Evolutionary conservation across 768 basidiomycete genomes (phyloP).

Genomic region (Lactarius deliciosus): DNA sequence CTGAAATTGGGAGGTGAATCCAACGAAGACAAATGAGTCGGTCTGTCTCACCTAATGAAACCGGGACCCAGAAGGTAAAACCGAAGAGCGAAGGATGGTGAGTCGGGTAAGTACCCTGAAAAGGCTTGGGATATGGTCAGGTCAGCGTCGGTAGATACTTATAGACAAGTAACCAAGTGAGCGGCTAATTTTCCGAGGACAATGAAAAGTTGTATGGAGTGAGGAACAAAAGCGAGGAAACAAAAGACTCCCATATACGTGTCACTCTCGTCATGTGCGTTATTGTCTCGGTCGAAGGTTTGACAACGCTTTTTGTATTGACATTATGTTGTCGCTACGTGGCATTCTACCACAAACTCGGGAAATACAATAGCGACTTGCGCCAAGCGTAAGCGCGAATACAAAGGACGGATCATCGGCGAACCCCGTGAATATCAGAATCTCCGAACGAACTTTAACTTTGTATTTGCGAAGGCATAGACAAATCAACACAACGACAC

Average conservation of each 20-base stretch:
- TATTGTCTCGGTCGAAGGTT: slow-evolving; percentile 23
- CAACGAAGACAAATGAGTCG: not conserved
- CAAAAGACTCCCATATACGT: slow-evolving; percentile 31
- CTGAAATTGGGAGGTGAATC: slow-evolving; percentile 12
- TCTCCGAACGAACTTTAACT: slow-evolving; percentile 30
- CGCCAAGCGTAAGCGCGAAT: not conserved
- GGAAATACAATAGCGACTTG: slow-evolving; percentile 1
- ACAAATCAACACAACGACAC: slow-evolving; percentile 9
- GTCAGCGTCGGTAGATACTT: slow-evolving; percentile 31
- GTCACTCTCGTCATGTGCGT: slow-evolving; percentile 32
- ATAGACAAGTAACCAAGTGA: slow-evolving; percentile 31
- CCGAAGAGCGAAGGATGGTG: slow-evolving; percentile 17
- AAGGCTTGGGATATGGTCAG: slow-evolving; percentile 13
- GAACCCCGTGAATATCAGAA: not conserved
- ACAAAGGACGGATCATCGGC: slow-evolving; percentile 8
- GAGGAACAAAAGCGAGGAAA: slow-evolving; percentile 36
- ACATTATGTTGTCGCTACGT: slow-evolving; percentile 12
- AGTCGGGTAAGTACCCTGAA: slow-evolving; percentile 19
- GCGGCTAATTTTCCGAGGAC: slow-evolving; percentile 31
- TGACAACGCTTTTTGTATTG: slow-evolving; percentile 13
- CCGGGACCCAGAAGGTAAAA: slow-evolving; percentile 19
- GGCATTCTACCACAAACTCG: not conserved
- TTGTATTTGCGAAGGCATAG: slow-evolving; percentile 14
- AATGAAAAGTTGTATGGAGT: slow-evolving; percentile 32
- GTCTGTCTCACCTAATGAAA: slow-evolving; percentile 13